These are phyloP conservation scores for Camelina neglecta DNA, from an alignment of 345 rosid genomes.

Conservation along the genomic window DNA sequence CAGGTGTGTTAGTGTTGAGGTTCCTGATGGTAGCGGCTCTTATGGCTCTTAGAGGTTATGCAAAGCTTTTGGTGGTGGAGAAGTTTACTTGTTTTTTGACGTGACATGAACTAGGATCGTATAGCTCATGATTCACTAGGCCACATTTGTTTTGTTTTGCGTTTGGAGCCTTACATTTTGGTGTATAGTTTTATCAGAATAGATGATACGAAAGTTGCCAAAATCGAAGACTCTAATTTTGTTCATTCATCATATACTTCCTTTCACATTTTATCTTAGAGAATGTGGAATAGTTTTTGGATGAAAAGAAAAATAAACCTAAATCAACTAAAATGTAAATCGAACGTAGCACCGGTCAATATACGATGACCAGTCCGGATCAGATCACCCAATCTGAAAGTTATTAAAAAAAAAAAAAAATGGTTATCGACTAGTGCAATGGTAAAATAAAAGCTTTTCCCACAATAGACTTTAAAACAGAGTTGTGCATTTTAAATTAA, in stretches of 20 bases:
- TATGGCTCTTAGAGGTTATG: slow-evolving; percentile 23
- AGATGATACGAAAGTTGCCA: slow-evolving; percentile 4
- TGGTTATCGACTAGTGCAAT: not conserved
- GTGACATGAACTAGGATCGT: slow-evolving; percentile 29
- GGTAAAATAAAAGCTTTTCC: not conserved
- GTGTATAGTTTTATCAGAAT: slow-evolving; percentile 34
- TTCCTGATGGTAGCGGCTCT: not conserved
- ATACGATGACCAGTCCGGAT: not conserved
- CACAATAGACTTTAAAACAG: not conserved
- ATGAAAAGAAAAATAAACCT: too few species aligned
- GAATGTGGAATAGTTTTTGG: too few species aligned
- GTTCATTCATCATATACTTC: not conserved
- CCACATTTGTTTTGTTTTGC: slow-evolving; percentile 14
- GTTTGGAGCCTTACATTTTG: slow-evolving; percentile 21
- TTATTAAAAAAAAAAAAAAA: too few species aligned
- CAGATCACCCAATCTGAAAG: not conserved
- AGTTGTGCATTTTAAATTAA: not conserved
- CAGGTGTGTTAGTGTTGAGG: slow-evolving; percentile 24
- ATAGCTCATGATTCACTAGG: slow-evolving; percentile 17
- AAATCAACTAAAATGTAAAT: too few species aligned
- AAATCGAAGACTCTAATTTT: not conserved
- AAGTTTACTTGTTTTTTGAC: slow-evolving; percentile 3
- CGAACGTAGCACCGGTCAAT: not conserved
- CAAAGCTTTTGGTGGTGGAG: slow-evolving; percentile 27
- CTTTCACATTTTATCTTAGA: too few species aligned